Base-by-base conservation (phyloP, 78 protist species). In the Trichosphaerium sp. region DNA sequence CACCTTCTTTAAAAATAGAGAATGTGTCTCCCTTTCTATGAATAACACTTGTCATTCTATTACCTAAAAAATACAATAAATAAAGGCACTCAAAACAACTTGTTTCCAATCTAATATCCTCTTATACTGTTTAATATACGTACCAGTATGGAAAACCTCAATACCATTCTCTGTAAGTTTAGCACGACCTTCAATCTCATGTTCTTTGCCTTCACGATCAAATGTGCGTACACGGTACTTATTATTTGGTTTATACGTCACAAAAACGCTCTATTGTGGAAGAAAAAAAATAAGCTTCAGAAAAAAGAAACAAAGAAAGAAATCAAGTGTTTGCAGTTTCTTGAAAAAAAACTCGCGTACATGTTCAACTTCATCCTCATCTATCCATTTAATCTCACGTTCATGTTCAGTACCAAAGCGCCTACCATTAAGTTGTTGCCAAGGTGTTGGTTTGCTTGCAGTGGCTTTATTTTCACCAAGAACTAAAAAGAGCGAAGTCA, bases 291-390 rank as follows among this genome's bases (percentile, higher is more conserved):
- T 55, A 29, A 12, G 39, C 37, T 15, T 47, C 12, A 10, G 56
- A 60, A 38, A 38, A 31, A 26, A 28, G 39, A 10, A 49, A 23
- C 7, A 44, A 18, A 26, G 55, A 35, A 42, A 74, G 31, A 2
- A 41, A 39, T n/a, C 35, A 65, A 15, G 25, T 49, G n/a, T 43
- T 43, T n/a, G 54, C 59, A 52, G 32, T 64, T 18, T 60, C 28
- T 34, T 47, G 14, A 72, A 42, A 78, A 25, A 32, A 47, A 11
- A 78, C 84, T 40, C n/a, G n/a, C 66, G 55, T 0, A 69, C 64
- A 12, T 28, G 18, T 0, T 62, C 1, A 34, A 48, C 64, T 11
- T 69, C 5, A 21, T 78, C 69, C 32, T 68, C 64, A 21, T 57
- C 43, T 1, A 23, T 25, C 52, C 69, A 52, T 40, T 65, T 67